These are phyloP conservation scores for Gracilaria caudata DNA, from an alignment of 23 red algal species.

Conservation along the genomic window DNA sequence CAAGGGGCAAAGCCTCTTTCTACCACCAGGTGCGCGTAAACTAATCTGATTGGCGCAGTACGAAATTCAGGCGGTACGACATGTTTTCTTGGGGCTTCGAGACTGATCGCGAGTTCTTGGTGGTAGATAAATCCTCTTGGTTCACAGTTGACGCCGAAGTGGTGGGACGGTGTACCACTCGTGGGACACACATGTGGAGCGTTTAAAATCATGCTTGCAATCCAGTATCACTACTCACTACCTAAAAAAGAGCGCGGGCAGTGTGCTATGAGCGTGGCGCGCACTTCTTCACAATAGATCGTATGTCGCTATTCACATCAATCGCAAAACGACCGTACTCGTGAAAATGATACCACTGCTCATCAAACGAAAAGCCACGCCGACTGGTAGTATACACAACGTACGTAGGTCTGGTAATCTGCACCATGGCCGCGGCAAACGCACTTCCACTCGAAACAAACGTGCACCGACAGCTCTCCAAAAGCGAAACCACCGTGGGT, in stretches of 20 bases:
- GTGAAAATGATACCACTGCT: constrained; percentile 16
- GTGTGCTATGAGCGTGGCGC: background rate
- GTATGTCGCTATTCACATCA: background rate
- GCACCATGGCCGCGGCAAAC: constrained; percentile 41
- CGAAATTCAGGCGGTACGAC: background rate
- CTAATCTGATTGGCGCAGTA: background rate
- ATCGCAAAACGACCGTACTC: constrained; percentile 10
- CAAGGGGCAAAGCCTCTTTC: too few relatives aligned
- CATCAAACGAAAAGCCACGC: constrained; percentile 8
- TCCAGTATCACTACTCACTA: background rate
- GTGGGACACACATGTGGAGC: too few relatives aligned
- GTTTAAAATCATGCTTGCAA: too few relatives aligned
- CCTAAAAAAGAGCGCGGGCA: background rate
- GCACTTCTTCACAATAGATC: background rate
- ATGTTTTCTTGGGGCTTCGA: background rate
- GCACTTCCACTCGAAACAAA: constrained; percentile 32
- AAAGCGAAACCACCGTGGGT: background rate
- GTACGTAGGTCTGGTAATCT: constrained; percentile 23
- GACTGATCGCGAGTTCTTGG: too few relatives aligned
- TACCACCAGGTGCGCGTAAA: too few relatives aligned
- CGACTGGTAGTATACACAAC: constrained; percentile 28
- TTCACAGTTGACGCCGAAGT: too few relatives aligned
- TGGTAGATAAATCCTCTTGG: too few relatives aligned
- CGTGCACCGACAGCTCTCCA: constrained; percentile 27
- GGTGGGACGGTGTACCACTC: too few relatives aligned